phyloP scores from a whole-genome alignment of 73 alveolate genomes.

The Paramecium tetraurelia region DNA sequence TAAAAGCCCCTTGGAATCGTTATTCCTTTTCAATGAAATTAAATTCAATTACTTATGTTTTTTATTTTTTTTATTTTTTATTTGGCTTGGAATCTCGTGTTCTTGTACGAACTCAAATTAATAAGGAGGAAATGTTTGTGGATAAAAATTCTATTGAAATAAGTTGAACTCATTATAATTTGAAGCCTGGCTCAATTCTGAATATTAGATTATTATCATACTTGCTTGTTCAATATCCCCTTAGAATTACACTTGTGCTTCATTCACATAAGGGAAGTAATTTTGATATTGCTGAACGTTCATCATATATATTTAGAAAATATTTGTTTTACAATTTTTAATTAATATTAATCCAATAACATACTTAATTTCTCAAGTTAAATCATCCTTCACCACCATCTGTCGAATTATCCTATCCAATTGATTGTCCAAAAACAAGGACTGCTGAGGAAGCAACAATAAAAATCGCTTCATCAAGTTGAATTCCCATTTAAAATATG shows the following conservation, averaged over 20 bases:
- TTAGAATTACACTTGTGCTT: not conserved
- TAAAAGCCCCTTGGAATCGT: constrained; percentile 5
- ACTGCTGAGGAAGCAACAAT: not conserved
- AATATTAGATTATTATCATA: not conserved
- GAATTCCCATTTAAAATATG: constrained; percentile 8
- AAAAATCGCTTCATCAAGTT: not conserved
- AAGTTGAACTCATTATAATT: not conserved
- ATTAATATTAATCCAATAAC: not conserved
- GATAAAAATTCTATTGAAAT: not conserved
- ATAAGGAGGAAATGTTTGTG: not conserved
- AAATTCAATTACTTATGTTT: not conserved
- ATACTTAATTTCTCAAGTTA: not conserved
- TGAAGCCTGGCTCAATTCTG: not conserved
- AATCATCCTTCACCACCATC: not conserved
- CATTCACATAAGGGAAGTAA: not conserved
- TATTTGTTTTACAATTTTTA: not conserved
- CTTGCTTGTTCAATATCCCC: not conserved
- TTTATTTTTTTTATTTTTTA: not conserved
- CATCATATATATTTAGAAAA: not conserved
- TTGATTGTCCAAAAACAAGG: not conserved
- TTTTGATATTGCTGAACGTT: not conserved
- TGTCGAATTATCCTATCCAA: not conserved
- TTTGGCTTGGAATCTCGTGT: not conserved
- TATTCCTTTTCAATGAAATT: not conserved
- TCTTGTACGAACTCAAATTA: not conserved